These are phyloP conservation scores for Neurospora tetrasperma DNA, from an alignment of 495 filamentous ascomycete genomes.

Conservation along the genomic window DNA sequence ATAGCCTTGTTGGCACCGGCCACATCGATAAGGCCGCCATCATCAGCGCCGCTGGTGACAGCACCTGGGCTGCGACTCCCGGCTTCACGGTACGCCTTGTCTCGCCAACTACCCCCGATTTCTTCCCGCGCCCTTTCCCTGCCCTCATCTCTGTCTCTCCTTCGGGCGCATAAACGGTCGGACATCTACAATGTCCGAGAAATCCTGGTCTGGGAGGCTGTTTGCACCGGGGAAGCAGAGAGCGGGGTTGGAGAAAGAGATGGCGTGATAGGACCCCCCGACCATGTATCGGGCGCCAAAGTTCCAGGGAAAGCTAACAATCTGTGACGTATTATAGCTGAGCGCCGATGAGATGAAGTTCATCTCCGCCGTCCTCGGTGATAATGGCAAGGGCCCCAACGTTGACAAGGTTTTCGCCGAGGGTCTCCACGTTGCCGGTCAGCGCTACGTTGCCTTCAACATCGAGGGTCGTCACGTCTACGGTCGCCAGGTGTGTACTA, in stretches of 20 bases:
- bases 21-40: constrained; percentile 86
- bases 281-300: background rate
- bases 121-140: background rate
- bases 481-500: constrained; percentile 61
- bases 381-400: constrained; percentile 34
- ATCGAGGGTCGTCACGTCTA: constrained; percentile 72
- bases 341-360: constrained; percentile 49
- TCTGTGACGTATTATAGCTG: constrained; percentile 32
- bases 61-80: constrained; percentile 64
- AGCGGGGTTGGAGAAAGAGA: background rate
- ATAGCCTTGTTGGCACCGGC: constrained; percentile 70
- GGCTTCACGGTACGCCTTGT: constrained; percentile 56
- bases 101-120: background rate
- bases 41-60: constrained; percentile 69
- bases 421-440: constrained; percentile 62
- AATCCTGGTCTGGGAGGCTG: background rate
- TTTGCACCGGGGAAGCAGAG: background rate
- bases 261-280: background rate
- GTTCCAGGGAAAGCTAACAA: background rate
- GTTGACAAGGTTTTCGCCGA: constrained; percentile 36
- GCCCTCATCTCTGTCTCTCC: background rate
- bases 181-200: background rate
- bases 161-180: background rate
- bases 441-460: constrained; percentile 60
- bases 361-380: constrained; percentile 32